Percentiles rank a stretch among this genome's conserved stretches.
phyloP scores from a whole-genome alignment of 208 protist genomes.

The Strigomonas culicis region DNA sequence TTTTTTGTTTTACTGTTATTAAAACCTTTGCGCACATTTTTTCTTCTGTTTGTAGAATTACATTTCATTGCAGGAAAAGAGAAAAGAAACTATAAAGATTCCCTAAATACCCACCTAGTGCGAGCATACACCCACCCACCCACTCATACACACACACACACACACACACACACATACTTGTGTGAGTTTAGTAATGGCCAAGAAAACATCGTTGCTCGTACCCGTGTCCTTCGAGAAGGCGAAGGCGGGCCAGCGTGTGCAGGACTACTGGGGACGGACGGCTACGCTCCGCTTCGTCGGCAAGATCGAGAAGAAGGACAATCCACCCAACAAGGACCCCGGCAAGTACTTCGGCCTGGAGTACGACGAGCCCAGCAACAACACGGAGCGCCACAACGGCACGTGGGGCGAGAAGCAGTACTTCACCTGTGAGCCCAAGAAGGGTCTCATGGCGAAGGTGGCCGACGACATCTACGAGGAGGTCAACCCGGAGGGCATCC shows the following conservation, averaged over 20 bases:
- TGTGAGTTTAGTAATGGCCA: not conserved
- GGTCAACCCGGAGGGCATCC: conserved; percentile 42
- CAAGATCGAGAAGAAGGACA: conserved; percentile 53
- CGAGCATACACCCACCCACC: too few relatives aligned
- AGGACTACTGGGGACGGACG: conserved; percentile 65
- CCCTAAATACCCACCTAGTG: too few relatives aligned
- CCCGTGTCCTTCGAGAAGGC: conserved; percentile 25
- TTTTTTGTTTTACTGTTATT: conserved; percentile 17
- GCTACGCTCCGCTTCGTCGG: conserved; percentile 63
- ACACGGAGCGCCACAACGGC: conserved; percentile 46
- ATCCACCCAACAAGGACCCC: conserved; percentile 36
- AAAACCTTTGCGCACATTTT: conserved; percentile 4
- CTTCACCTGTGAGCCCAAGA: conserved; percentile 43
- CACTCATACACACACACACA: not conserved
- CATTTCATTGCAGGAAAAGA: not conserved
- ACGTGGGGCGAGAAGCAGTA: conserved; percentile 46
- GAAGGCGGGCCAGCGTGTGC: conserved; percentile 66
- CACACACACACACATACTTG: not conserved
- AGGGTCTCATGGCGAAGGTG: conserved; percentile 48
- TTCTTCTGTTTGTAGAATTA: conserved; percentile 2
- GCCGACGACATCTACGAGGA: conserved; percentile 45
- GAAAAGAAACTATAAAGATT: not conserved
- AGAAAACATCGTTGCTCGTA: too few relatives aligned
- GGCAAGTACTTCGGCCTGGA: conserved; percentile 59
- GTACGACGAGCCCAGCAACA: conserved; percentile 58